Conservation (phyloP, 768 basidiomycete species). For the Pleurotus giganteus region DNA sequence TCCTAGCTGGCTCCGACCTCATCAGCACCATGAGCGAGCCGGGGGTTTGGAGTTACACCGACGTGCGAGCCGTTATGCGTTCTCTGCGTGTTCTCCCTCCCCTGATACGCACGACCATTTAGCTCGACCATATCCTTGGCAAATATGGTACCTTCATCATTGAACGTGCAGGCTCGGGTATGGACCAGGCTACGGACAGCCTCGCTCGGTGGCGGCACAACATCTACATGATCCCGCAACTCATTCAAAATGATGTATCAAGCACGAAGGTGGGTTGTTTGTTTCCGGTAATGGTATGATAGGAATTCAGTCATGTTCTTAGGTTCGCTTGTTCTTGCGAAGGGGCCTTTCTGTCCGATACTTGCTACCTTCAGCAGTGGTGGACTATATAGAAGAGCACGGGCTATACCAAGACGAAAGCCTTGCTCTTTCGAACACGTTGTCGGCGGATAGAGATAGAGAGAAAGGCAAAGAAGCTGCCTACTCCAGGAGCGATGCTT, state of each 20-base stretch:
- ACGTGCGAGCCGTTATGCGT: constrained; percentile 57
- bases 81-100: constrained; percentile 9
- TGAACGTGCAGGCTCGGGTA: constrained; percentile 91
- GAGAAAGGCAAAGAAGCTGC: constrained; percentile 3
- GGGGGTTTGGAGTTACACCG: constrained; percentile 93
- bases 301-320: constrained; percentile 1
- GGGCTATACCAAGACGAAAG: constrained; percentile 72
- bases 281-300: not conserved
- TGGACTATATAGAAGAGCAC: constrained; percentile 91
- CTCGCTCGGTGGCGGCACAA: constrained; percentile 78
- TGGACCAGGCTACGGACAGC: constrained; percentile 77
- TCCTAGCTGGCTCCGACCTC: constrained; percentile 96
- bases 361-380: constrained; percentile 85
- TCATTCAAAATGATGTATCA: constrained; percentile 97
- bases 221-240: constrained; percentile 88
- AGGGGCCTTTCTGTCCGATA: constrained; percentile 85
- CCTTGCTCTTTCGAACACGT: not conserved
- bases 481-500: not conserved
- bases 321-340: constrained; percentile 72
- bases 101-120: constrained; percentile 13
- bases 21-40: constrained; percentile 99
- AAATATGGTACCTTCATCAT: constrained; percentile 94
- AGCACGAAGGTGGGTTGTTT: constrained; percentile 72
- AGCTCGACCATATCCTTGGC: constrained; percentile 97
- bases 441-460: not conserved